Evolutionary conservation across 164 flowering plant genomes (phyloP).

Genomic region (Nelumbo lutea): DNA sequence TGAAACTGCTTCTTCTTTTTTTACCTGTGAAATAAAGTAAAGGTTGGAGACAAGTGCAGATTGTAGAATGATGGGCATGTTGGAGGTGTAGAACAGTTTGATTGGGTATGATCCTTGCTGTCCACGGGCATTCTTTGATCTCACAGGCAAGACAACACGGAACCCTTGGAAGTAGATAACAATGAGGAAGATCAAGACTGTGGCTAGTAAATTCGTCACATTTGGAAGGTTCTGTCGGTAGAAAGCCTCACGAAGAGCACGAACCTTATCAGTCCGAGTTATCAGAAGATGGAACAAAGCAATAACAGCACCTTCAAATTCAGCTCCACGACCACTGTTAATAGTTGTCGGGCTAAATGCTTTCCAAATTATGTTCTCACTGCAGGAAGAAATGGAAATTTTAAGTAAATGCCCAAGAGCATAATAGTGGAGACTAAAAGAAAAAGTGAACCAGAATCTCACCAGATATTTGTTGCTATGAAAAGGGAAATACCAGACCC

Average conservation of each 20-base stretch:
- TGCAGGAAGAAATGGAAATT: conserved; percentile 21
- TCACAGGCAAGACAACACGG: conserved; percentile 65
- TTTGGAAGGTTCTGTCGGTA: conserved; percentile 71
- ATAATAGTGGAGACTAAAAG: background rate
- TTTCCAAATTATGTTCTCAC: conserved; percentile 71
- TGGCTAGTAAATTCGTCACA: conserved; percentile 62
- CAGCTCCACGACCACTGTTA: conserved; percentile 68
- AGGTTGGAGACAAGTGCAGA: conserved; percentile 79
- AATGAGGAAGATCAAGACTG: conserved; percentile 54
- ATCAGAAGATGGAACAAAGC: conserved; percentile 61
- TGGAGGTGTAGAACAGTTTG: conserved; percentile 74
- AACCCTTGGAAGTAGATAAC: conserved; percentile 76
- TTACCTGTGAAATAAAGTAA: conserved; percentile 80
- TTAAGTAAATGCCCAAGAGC: background rate
- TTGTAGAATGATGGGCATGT: conserved; percentile 79
- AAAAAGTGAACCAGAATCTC: conserved; percentile 7
- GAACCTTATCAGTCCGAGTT: conserved; percentile 56
- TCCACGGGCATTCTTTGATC: conserved; percentile 78
- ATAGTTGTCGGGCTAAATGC: conserved; percentile 72
- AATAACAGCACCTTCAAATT: conserved; percentile 68
- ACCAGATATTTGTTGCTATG: conserved; percentile 77
- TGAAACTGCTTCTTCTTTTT: background rate
- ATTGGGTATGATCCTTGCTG: conserved; percentile 85
- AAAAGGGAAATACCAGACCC: conserved; percentile 70
- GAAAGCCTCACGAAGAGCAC: conserved; percentile 69